Base-by-base conservation (phyloP, 192 early-diverging fungal species). In the Gonapodya sp. region DNA sequence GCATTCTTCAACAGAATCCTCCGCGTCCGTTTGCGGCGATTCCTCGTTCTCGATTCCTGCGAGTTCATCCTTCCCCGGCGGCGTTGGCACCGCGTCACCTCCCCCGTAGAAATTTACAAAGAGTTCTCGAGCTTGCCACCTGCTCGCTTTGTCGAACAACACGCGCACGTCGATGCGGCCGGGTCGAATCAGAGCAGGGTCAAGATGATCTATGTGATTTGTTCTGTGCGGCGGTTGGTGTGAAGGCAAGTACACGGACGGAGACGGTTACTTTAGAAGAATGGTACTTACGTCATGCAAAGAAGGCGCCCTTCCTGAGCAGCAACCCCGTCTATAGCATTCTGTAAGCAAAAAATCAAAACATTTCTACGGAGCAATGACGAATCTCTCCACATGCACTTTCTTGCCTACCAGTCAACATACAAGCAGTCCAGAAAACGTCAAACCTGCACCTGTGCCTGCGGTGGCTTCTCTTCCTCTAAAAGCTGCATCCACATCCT, bases 401-500 rank as follows among this genome's bases (percentile, higher is more conserved):
- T 8, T 8, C 46, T 64, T 64, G 46, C 8, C 46, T 24, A 24
- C 8, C 46, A 64, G 8, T 64, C 46, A 64, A 8, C 46, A n/a
- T n/a, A n/a, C n/a, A 24, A 94, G 84, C 16, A 94, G 80, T 16
- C 93, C 92, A 73, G 86, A 86, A 34, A 91, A 87, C 0, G 88
- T 88, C 30, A 90, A 83, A 34, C 31, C 36, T 31, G 24, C 77
- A 2, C 30, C 30, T 82, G 36, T 36, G 72, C 87, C 0, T 81
- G 79, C 2, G 79, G 36, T 18, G 80, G 80, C 33, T 85, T 24
- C 91, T 78, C 34, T 18, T 33, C 90, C 87, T 1, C 90, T 82
- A 85, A 94, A 93, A 1, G 93, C 93, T 0, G 91, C 91, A 78
- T 94, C 93, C 2, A 94, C 88, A 80, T 94, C 93, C 82, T 94